Evolutionary conservation across 306 rosid species (phyloP).

Genomic region (Quercus alba): DNA sequence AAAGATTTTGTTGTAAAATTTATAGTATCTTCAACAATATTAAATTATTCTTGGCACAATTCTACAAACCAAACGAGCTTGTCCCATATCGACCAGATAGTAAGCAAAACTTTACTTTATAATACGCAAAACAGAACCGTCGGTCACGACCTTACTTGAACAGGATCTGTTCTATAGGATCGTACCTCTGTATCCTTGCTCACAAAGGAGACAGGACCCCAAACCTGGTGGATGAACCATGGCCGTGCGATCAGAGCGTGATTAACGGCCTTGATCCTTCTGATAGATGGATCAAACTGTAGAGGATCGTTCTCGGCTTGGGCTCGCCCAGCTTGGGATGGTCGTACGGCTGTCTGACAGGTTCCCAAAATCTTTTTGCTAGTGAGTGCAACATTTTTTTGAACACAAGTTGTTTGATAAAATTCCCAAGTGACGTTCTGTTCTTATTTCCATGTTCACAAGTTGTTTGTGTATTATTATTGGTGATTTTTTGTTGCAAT

Average conservation of each 20-base stretch:
- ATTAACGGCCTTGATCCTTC: background rate
- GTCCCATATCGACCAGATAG: too few relatives aligned
- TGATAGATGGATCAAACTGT: background rate
- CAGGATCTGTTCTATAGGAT: background rate
- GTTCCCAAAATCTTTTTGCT: background rate
- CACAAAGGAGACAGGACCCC: background rate
- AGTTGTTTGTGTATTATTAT: too few relatives aligned
- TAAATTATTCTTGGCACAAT: too few relatives aligned
- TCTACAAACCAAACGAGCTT: too few relatives aligned
- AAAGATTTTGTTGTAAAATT: too few relatives aligned
- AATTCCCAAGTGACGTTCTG: too few relatives aligned
- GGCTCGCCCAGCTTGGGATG: background rate
- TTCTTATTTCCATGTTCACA: too few relatives aligned
- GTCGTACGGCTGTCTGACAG: background rate
- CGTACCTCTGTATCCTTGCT: background rate
- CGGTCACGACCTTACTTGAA: background rate
- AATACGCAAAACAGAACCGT: too few relatives aligned
- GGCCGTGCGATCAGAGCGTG: background rate
- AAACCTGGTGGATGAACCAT: background rate
- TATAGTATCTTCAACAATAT: rapidly evolving
- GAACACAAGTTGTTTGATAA: too few relatives aligned
- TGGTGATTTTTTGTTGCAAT: too few relatives aligned
- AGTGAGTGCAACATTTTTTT: too few relatives aligned
- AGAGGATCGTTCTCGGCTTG: background rate
- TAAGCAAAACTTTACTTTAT: too few relatives aligned